Percentiles rank a stretch among this genome's conserved stretches.
Evolutionary conservation across 2,329 filamentous ascomycete genomes (phyloP).

Genomic region (Fonsecaea nubica): DNA sequence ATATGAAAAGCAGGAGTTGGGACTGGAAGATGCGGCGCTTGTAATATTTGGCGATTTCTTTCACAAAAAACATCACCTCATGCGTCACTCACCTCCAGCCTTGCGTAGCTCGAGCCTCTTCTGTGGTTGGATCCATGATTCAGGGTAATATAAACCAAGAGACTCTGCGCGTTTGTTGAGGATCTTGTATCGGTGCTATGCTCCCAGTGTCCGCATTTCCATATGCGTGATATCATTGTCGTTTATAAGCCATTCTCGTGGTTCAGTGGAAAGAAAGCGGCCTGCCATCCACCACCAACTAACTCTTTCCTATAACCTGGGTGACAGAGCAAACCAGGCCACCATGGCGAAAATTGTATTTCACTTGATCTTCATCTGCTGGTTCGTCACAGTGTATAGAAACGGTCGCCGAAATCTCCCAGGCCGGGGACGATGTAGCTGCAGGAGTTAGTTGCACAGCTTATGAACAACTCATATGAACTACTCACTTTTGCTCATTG

Average conservation of each 20-base stretch:
- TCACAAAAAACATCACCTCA: neutral
- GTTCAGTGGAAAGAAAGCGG: neutral
- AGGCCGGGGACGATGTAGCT: conserved; percentile 48
- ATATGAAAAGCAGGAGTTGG: neutral
- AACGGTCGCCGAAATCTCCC: conserved; percentile 49
- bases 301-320: neutral
- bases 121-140: neutral
- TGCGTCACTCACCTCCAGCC: neutral
- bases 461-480: neutral
- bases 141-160: neutral
- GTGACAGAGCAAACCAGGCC: neutral
- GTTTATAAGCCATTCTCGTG: neutral
- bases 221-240: neutral
- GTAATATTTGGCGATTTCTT: neutral
- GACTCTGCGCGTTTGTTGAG: neutral
- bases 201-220: neutral
- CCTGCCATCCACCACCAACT: neutral
- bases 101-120: neutral
- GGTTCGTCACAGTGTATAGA: conserved; percentile 28
- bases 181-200: neutral
- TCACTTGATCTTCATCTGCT: neutral
- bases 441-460: conserved; percentile 13
- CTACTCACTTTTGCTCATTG: conserved; percentile 90
- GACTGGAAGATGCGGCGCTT: neutral
- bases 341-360: neutral